Evolutionary conservation across 345 rosid genomes (phyloP), one percentile per base, ranked within the genome.

Genomic region (Aquilaria yunnanensis): DNA sequence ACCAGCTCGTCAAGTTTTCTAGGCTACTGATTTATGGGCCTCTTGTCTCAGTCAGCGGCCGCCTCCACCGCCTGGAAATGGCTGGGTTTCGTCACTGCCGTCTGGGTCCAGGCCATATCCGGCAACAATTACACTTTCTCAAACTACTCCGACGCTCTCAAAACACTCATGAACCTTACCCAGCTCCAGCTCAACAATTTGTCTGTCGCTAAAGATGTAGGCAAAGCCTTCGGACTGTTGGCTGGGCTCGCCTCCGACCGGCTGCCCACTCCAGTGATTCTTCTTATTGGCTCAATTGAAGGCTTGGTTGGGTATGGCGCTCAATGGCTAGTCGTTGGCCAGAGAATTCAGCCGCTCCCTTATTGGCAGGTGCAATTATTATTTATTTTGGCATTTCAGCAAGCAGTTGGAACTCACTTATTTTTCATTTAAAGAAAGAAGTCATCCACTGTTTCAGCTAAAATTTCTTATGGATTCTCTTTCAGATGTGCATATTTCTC

Each of bases 111-210:
- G 72, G 54, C 90, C 62, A 76, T 93, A 47, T 88, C 98, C 29
- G 98, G 98, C 73, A 93, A 93, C 81, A 93, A 93, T 65, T 90
- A 93, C 80, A 83, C 96, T 1, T 93, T 93, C 75, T 86, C 98
- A 1, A 90, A 93, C 62, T 93, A 93, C 76, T 93, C 98, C 0
- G 89, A 83, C 11, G 89, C 96, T 61, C 77, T 92, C 51, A 92
- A 92, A 54, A 72, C 88, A 29, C 86, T 93, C 8, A 93, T 93
- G 98, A 79, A 68, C 68, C 84, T 93, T 51, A 90, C 88, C 33
- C 98, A 90, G 52, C 84, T 88, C 48, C 61, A 93, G 43, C 96
- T 93, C 41, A 93, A 93, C 79, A 80, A 78, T 65, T 71, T 90
- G 10, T 93, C 97, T 0, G 97, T 90, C 0, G 97, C 95, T 10